phyloP scores from a whole-genome alignment of 2,329 filamentous ascomycete species.

The Diaporthe vaccinii region DNA sequence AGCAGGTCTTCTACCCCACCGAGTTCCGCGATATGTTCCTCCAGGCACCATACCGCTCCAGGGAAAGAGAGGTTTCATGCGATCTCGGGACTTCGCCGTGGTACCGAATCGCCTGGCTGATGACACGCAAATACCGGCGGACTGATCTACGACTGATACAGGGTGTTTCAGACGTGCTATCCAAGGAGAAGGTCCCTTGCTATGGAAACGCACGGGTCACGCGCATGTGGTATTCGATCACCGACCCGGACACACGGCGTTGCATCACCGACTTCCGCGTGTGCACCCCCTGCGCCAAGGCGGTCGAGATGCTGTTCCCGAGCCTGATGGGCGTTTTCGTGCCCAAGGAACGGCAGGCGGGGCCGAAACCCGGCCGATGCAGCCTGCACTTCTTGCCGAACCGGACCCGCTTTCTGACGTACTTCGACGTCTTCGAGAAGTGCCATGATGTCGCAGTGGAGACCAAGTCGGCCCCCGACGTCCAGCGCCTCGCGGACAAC shows the following conservation, averaged over 20 bases:
- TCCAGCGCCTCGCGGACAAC: slow-evolving; percentile 73
- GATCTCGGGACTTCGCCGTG: slow-evolving; percentile 84
- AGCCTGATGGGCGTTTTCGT: slow-evolving; percentile 77
- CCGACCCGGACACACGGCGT: slow-evolving; percentile 74
- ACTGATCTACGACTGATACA: slow-evolving; percentile 78
- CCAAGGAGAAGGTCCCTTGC: slow-evolving; percentile 67
- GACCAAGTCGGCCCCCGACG: slow-evolving; percentile 64
- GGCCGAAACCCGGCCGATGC: slow-evolving; percentile 70
- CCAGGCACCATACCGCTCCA: slow-evolving; percentile 68
- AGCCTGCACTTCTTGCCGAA: slow-evolving; percentile 73
- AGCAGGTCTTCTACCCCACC: slow-evolving; percentile 76
- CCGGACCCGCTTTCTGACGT: slow-evolving; percentile 68
- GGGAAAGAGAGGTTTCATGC: slow-evolving; percentile 74
- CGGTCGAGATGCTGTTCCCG: slow-evolving; percentile 81
- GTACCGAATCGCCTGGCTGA: slow-evolving; percentile 86
- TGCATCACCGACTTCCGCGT: slow-evolving; percentile 80
- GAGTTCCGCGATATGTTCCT: slow-evolving; percentile 78
- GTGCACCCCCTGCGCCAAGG: slow-evolving; percentile 80
- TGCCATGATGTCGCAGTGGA: slow-evolving; percentile 65
- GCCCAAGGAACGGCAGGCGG: slow-evolving; percentile 60
- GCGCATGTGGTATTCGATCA: slow-evolving; percentile 82
- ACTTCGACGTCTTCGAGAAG: slow-evolving; percentile 73
- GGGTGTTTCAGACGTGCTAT: slow-evolving; percentile 74
- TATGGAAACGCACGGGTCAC: slow-evolving; percentile 66
- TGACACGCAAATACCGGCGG: slow-evolving; percentile 79